A percentile compares a stretch with the other conserved stretches of the same genome.
These are phyloP conservation scores for Lenzites betulinus DNA, from an alignment of 768 basidiomycete species.

Conservation along the genomic window DNA sequence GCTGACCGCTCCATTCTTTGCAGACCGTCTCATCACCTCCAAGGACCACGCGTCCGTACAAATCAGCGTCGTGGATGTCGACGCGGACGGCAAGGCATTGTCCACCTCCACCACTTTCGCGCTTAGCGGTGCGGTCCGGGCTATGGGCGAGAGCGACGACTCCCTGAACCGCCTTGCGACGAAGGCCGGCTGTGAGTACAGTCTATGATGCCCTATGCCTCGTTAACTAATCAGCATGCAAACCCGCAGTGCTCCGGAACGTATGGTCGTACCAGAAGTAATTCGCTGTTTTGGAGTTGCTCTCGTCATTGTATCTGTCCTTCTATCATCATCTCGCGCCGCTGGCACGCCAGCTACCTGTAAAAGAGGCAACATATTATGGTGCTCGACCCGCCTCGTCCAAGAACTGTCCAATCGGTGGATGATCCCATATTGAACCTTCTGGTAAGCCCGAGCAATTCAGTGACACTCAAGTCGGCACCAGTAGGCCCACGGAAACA, in stretches of 20 bases:
- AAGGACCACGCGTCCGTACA: slow-evolving; percentile 99
- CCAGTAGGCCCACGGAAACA: no score
- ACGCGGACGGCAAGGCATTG: slow-evolving; percentile 81
- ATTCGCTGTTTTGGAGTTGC: slow-evolving; percentile 27
- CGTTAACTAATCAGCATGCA: not conserved
- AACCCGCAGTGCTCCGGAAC: slow-evolving; percentile 80
- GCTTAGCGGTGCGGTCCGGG: slow-evolving; percentile 90
- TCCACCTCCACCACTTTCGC: slow-evolving; percentile 88
- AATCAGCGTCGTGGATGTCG: slow-evolving; percentile 93
- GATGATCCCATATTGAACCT: not conserved
- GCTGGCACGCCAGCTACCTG: slow-evolving; percentile 4
- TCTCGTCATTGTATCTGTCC: slow-evolving; percentile 26
- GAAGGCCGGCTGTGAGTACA: slow-evolving; percentile 85
- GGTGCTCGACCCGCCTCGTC: not conserved
- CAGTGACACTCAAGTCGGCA: not conserved
- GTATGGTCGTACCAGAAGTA: slow-evolving; percentile 97
- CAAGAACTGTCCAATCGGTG: no score
- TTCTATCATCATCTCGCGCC: slow-evolving; percentile 16
- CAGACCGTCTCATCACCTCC: slow-evolving; percentile 97
- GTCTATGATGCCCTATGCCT: not conserved
- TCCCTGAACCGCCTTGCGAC: slow-evolving; percentile 96
- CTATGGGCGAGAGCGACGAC: slow-evolving; percentile 95
- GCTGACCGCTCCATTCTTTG: slow-evolving; percentile 5
- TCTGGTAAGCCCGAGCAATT: not conserved
- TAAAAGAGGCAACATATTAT: slow-evolving; percentile 9